A percentile compares a stretch with the other conserved stretches of the same genome.
Evolutionary conservation across 164 flowering plant species (phyloP).

Genomic region (Stephania yunnanensis): DNA sequence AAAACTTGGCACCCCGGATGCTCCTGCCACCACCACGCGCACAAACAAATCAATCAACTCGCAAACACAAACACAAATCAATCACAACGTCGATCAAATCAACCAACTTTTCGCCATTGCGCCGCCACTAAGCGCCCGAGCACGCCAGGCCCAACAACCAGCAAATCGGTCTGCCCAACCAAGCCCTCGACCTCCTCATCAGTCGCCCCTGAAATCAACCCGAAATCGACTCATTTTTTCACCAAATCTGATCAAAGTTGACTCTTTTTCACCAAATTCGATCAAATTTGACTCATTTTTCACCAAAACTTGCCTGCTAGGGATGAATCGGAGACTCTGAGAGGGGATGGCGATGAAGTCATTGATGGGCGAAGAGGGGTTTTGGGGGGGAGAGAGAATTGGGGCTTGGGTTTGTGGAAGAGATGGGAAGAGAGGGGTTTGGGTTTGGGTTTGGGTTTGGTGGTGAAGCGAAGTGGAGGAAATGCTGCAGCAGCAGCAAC

Average conservation of each 20-base stretch:
- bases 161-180: conserved; percentile 52
- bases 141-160: conserved; percentile 90
- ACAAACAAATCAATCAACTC: neutral
- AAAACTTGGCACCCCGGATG: conserved; percentile 68
- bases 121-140: conserved; percentile 81
- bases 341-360: conserved; percentile 16
- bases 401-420: conserved; percentile 1
- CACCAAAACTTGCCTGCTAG: conserved; percentile 19
- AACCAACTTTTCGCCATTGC: conserved; percentile 60
- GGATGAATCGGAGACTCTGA: conserved; percentile 30
- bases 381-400: neutral
- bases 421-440: neutral
- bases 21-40: conserved; percentile 36
- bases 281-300: too few relatives aligned
- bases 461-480: neutral
- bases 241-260: too few relatives aligned
- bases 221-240: neutral
- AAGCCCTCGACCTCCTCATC: conserved; percentile 25
- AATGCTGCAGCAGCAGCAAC: neutral
- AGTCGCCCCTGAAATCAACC: conserved; percentile 23
- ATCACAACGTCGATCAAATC: neutral
- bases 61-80: neutral
- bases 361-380: conserved; percentile 10
- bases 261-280: too few relatives aligned
- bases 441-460: neutral